Base-by-base conservation (phyloP, 352 stramenopile species). In the Elongisporangium prolatum region DNA sequence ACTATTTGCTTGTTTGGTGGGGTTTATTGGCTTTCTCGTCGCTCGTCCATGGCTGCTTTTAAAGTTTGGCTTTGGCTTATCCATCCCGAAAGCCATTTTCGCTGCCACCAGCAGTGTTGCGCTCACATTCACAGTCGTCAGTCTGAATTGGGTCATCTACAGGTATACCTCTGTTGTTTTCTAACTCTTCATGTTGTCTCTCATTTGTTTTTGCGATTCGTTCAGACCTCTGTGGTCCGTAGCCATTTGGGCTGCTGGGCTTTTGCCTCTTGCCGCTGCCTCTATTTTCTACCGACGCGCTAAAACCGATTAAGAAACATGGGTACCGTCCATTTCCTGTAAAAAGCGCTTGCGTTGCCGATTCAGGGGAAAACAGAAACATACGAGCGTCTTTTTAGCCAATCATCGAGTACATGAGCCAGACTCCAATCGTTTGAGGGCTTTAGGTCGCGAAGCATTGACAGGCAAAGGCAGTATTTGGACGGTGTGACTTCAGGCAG, bases 21-120 rank as follows among this genome's bases (percentile, higher is more conserved):
- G 72, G 0, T 92, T 90, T 50, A 80, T 92, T 37, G 77, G 69
- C 10, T 86, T 89, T 48, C 59, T 89, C 11, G 78, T 89, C 20
- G 52, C 89, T 1, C 72, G 83, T 50, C 63, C 65, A 6, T 50
- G 67, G 8, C 55, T 89, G 16, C 49, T 74, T 1, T 34, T 65
- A 50, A 65, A 66, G 2, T 76, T 75, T 20, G 74, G 74, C 0
- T 40, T 40, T 40, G 28, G 28, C 14, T 40, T 40, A 9, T 8
- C 8, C 28, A 14, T 40, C 28, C 28, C 28, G 14, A 51, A 44
- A 2, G 20, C 68, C 22, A 48, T 79, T 51, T 51, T 83, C 28
- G 72, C 73, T 14, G 67, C 59, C 53, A 75, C 57, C 51, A 55
- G 81, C 59, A 85, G 77, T 28, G 49, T 72, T 18, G 74, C 70